Evolutionary conservation across 1,284 basidiomycete species (phyloP).

Genomic region (Sporisorium scitamineum): DNA sequence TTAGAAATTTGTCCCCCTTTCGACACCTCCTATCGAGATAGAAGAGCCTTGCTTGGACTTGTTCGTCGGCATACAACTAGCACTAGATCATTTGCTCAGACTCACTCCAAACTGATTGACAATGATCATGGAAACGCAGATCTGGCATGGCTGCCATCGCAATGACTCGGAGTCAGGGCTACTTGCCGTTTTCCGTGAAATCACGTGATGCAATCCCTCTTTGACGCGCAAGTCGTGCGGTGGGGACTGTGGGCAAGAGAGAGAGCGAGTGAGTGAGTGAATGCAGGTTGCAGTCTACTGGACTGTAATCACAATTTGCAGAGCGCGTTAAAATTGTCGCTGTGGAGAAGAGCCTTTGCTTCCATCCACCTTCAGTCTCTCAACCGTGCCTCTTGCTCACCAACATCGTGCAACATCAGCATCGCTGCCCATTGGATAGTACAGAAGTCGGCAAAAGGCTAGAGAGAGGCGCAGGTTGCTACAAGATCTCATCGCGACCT

Average conservation of each 20-base stretch:
- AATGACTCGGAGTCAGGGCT: background rate
- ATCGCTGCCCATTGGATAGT: background rate
- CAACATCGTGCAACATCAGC: background rate
- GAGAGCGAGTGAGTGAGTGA: background rate
- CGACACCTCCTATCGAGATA: background rate
- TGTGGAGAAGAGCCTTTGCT: background rate
- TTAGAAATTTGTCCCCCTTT: background rate
- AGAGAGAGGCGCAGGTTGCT: background rate
- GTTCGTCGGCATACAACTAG: too few species aligned
- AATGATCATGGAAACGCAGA: too few species aligned
- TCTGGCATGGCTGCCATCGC: background rate
- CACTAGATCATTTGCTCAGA: too few species aligned
- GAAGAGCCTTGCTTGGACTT: background rate
- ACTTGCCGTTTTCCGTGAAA: background rate
- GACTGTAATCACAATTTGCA: slow-evolving; percentile 21
- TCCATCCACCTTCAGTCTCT: background rate
- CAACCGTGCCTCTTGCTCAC: background rate
- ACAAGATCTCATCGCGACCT: background rate
- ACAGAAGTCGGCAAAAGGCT: background rate
- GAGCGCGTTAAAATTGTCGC: background rate
- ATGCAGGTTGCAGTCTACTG: slow-evolving; percentile 21
- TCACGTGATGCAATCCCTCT: slow-evolving; percentile 25
- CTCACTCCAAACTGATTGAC: too few species aligned
- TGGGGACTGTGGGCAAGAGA: slow-evolving; percentile 9
- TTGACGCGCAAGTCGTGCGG: slow-evolving; percentile 38